phyloP scores from a whole-genome alignment of 192 early-diverging fungal genomes.

The Rhizoclosmatium globosum region DNA sequence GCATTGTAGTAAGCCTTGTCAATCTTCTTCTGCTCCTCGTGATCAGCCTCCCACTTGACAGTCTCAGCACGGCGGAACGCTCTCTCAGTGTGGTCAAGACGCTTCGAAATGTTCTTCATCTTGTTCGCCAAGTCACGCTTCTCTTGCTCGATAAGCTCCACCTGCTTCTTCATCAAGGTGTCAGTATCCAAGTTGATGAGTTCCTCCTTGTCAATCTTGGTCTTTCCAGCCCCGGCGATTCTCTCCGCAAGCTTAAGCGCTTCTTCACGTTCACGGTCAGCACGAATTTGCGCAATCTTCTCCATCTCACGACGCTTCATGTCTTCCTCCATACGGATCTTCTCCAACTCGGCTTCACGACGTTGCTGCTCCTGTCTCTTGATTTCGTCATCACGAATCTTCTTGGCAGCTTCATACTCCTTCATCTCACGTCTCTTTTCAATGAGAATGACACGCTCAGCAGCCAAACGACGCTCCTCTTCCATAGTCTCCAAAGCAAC shows the following conservation, averaged over 20 bases:
- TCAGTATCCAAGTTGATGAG: constrained; percentile 84
- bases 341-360: constrained; percentile 85
- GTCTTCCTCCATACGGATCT: constrained; percentile 86
- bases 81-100: constrained; percentile 91
- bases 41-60: constrained; percentile 89
- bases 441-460: constrained; percentile 85
- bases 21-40: constrained; percentile 85
- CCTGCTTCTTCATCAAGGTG: constrained; percentile 82
- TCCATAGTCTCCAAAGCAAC: constrained; percentile 76
- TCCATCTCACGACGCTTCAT: constrained; percentile 82
- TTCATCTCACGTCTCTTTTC: constrained; percentile 91
- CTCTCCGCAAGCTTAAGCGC: constrained; percentile 85
- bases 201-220: constrained; percentile 74
- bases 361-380: constrained; percentile 62
- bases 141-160: constrained; percentile 91
- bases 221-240: constrained; percentile 57
- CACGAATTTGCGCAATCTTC: constrained; percentile 75
- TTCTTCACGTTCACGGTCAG: constrained; percentile 83
- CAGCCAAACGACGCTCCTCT: constrained; percentile 81
- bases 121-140: constrained; percentile 80
- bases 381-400: constrained; percentile 48
- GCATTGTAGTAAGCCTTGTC: constrained; percentile 84
- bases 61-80: constrained; percentile 92
- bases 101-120: constrained; percentile 77
- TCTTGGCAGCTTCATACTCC: constrained; percentile 51